Conservation (phyloP, 2,329 filamentous ascomycete genomes). For the Ophiocordyceps unilateralis region DNA sequence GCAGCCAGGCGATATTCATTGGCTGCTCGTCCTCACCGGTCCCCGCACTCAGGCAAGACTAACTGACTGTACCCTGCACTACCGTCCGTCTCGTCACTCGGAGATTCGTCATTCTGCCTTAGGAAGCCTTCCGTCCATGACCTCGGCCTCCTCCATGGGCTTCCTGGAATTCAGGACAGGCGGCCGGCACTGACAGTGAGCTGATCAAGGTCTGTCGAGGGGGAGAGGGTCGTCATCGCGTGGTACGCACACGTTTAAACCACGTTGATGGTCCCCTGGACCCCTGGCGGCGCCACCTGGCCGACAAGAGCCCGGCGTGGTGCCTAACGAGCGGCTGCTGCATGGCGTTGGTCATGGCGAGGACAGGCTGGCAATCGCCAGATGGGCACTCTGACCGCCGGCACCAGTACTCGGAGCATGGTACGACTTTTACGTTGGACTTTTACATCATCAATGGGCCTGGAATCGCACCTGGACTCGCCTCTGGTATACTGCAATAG, state of each 20-base stretch:
- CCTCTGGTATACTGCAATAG: neutral
- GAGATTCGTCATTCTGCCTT: neutral
- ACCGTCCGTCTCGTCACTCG: neutral
- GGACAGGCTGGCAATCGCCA: neutral
- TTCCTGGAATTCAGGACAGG: too few species aligned
- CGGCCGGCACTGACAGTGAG: too few species aligned
- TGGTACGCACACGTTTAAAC: conserved; percentile 1
- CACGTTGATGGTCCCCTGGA: neutral
- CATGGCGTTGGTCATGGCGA: neutral
- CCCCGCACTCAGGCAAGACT: conserved; percentile 4
- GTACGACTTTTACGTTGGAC: neutral
- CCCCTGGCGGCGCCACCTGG: neutral
- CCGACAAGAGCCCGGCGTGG: neutral
- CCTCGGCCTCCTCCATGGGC: neutral
- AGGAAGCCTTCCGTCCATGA: neutral
- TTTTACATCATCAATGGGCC: neutral
- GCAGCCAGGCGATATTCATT: conserved; percentile 2
- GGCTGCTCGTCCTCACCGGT: conserved; percentile 7
- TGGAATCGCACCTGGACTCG: neutral
- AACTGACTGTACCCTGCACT: neutral
- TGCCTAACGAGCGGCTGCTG: neutral
- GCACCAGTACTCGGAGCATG: too few species aligned
- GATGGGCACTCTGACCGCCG: neutral
- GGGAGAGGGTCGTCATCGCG: too few species aligned
- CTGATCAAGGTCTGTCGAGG: too few species aligned